Conservation (phyloP, 2,329 filamentous ascomycete genomes). For the Diaporthe caulivora region DNA sequence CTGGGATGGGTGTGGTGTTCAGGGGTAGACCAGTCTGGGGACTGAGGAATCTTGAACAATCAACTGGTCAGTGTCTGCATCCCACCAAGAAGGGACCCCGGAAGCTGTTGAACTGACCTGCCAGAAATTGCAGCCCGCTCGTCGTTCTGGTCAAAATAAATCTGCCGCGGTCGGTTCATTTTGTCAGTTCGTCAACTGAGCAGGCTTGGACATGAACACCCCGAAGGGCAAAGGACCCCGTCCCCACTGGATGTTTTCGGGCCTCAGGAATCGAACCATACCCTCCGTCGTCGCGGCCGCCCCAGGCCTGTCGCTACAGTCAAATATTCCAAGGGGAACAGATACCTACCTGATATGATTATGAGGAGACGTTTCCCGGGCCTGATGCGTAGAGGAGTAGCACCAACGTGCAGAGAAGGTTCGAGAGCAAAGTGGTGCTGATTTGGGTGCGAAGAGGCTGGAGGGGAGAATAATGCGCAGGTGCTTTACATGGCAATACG, state of each 20-base stretch:
- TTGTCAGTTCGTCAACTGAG: slow-evolving; percentile 13
- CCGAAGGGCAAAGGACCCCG: not conserved
- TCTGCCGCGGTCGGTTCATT: slow-evolving; percentile 2
- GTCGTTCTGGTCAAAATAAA: not conserved
- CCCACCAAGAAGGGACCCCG: not conserved
- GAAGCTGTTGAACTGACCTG: not conserved
- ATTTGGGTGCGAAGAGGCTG: not conserved
- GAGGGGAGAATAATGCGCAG: not conserved
- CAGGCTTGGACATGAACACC: slow-evolving; percentile 6
- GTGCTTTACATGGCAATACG: not conserved
- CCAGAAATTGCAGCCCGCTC: not conserved
- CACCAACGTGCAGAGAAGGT: not conserved
- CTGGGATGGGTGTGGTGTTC: not conserved
- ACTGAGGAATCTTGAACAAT: not conserved
- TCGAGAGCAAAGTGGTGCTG: not conserved
- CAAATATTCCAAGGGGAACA: not conserved
- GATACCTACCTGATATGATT: not conserved
- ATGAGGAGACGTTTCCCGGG: not conserved
- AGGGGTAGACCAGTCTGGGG: not conserved
- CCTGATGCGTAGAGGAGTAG: not conserved
- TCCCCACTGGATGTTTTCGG: not conserved
- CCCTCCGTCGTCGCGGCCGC: not conserved
- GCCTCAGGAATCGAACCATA: not conserved
- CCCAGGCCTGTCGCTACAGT: slow-evolving; percentile 1
- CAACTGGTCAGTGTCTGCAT: not conserved